These are phyloP conservation scores for Lentinula aciculospora DNA, from an alignment of 768 basidiomycete genomes.

Conservation along the genomic window DNA sequence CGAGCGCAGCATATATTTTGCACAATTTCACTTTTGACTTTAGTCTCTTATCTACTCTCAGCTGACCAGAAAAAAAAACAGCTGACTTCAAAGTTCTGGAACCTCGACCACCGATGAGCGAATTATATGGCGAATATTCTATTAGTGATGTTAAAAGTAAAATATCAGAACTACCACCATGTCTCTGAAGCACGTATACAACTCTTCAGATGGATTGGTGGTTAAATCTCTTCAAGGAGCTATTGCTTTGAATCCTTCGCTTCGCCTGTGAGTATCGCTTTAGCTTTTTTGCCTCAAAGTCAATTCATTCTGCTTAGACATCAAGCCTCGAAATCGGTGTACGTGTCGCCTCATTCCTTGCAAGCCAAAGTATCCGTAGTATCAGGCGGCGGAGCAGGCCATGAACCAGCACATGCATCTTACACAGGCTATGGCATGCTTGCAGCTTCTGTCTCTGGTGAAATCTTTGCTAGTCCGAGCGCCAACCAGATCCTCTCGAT, in stretches of 20 bases:
- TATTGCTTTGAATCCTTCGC: conserved; percentile 32
- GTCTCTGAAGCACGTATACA: conserved; percentile 38
- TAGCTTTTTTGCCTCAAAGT: not conserved
- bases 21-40: too few relatives aligned
- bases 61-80: not conserved
- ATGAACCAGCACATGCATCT: conserved; percentile 55
- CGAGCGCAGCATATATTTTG: too few relatives aligned
- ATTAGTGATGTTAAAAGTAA: not conserved
- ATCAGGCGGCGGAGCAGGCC: conserved; percentile 49
- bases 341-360: conserved; percentile 16
- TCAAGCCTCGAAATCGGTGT: conserved; percentile 28
- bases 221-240: conserved; percentile 36
- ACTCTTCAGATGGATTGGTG: conserved; percentile 35
- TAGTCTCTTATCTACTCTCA: too few relatives aligned
- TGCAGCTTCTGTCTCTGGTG: conserved; percentile 50
- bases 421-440: conserved; percentile 57
- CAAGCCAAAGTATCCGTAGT: conserved; percentile 32
- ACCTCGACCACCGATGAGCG: not conserved
- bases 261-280: conserved; percentile 27
- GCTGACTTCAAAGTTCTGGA: not conserved
- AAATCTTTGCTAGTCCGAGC: conserved; percentile 58
- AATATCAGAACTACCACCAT: conserved; percentile 15
- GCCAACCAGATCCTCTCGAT: conserved; percentile 50
- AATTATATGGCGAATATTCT: not conserved
- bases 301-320: conserved; percentile 21